Evolutionary conservation across 768 basidiomycete species (phyloP).

Genomic region (Suillus sp.): DNA sequence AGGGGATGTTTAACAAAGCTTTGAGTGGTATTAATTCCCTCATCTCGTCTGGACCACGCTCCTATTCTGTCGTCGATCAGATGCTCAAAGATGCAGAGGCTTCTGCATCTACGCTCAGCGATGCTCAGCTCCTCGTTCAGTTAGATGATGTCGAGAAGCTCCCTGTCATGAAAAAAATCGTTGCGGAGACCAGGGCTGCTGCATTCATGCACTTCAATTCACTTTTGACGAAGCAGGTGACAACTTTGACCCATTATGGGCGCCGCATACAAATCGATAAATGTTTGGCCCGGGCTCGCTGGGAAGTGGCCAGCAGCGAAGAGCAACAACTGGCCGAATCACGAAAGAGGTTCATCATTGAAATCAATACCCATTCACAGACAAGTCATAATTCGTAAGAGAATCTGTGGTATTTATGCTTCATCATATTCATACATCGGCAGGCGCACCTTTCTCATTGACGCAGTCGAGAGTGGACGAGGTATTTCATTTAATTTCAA

Average conservation of each 20-base stretch:
- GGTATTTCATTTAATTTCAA: background rate
- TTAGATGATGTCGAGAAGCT: constrained; percentile 11
- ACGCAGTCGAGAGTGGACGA: constrained; percentile 4
- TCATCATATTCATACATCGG: background rate
- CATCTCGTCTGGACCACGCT: background rate
- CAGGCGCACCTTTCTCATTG: constrained; percentile 14
- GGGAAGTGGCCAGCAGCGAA: constrained; percentile 6
- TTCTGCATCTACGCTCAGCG: constrained; percentile 7
- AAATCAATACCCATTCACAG: constrained; percentile 21
- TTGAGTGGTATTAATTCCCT: background rate
- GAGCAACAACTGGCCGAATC: constrained; percentile 16
- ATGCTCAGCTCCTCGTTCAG: constrained; percentile 20
- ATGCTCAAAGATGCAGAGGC: constrained; percentile 12
- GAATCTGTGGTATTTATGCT: background rate
- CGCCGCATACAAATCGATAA: constrained; percentile 16
- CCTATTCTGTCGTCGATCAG: background rate
- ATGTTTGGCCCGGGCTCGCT: background rate
- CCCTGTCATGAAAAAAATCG: constrained; percentile 13
- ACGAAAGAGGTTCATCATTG: constrained; percentile 21
- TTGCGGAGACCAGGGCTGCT: background rate
- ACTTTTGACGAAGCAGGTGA: background rate
- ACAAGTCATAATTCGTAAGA: constrained; percentile 13
- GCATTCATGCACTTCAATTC: background rate
- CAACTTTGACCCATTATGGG: constrained; percentile 10
- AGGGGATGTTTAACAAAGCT: too few relatives aligned